Evolutionary conservation across 192 early-diverging fungal species (phyloP), one percentile per base, ranked within the genome.

Genomic region (Linnemannia hyalina): DNA sequence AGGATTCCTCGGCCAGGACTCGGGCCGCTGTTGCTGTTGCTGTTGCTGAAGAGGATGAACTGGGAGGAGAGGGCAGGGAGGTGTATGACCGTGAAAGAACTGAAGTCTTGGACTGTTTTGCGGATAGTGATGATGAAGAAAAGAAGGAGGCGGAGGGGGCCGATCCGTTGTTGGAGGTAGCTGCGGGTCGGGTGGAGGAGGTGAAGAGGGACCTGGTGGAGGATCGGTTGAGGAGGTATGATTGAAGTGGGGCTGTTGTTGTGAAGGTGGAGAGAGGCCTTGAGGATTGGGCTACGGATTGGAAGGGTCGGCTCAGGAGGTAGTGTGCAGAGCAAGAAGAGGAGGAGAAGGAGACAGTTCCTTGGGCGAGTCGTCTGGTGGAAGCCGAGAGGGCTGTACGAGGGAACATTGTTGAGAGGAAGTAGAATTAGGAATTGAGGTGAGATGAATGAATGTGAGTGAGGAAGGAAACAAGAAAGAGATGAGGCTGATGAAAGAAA

Each of bases 1-100:
- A 42, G 1, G 73, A 70, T 26, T 69, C 63, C 65, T 81, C 73
- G 13, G 74, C 60, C 76, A 78, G 18, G 63, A 78, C 26, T 52
- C 72, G 68, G 40, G 76, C 71, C 22, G 82, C 63, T 36, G 76
- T 60, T 22, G 55, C 44, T 36, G 76, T 60, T 22, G 55, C 44
- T 52, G 55, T 44, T 68, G 74, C 29, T 44, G 68, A 46, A 5
- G 80, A 40, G 3, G 77, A 38, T 6, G 77, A 77, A 13, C 65
- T 20, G 5, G 80, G 10, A 13, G 74, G 54, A 41, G 80, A 40
- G 74, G 47, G 52, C 13, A 47, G 60, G n/a, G 49, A 75, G 11
- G 74, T 52, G 36, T 57, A 75, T 26, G 54, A 18, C 22, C 74
- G 29, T 29, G 74, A 75, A 16, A 35, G 16, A 40, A 29, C 26